Base-by-base conservation (phyloP, 331 rosid genomes). In the Rosa hybrid region DNA sequence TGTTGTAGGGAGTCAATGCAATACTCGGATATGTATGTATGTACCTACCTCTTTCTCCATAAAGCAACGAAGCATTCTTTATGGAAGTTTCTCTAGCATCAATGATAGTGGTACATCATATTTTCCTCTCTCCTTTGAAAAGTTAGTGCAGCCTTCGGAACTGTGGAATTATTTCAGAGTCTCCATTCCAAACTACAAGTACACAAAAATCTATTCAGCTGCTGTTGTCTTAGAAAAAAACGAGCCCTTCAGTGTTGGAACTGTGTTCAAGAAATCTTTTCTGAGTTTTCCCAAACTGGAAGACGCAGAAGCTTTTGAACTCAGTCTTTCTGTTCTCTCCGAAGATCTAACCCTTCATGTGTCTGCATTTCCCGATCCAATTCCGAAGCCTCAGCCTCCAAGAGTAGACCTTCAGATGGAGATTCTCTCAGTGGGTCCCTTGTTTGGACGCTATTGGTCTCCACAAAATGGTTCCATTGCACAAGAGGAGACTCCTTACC, bases 201-300 rank as follows among this genome's bases (percentile, higher is more conserved):
- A 91, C 88, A 81, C 98, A 77, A 77, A 87, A 81, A 59, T 80
- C 75, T 65, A 30, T 65, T 76, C 7, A 71, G 97, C 99, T 16
- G 96, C 86, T 77, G 67, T 72, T 39, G 75, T 95, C 83, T 83
- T 92, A 5, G 96, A 95, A 78, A 81, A 30, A 71, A 74, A 87
- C 0, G 91, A 91, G 88, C 86, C 94, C 72, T 90, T 92, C 87
- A 84, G 91, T 86, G 86, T 95, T 48, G 5, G 84, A 68, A 81
- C 97, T 23, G 87, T 90, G 59, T 57, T 93, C 39, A 93, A 93
- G 88, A 93, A 90, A 83, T 90, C 97, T 39, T 73, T 93, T 86
- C 90, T 95, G 67, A 83, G 74, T 45, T 95, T 87, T 86, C 99
- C 98, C 72, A 95, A 90, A 68, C 93, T 93, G 39, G 99, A 95